phyloP scores from a whole-genome alignment of 805 yeast species.

The Komagataella pseudopastoris region DNA sequence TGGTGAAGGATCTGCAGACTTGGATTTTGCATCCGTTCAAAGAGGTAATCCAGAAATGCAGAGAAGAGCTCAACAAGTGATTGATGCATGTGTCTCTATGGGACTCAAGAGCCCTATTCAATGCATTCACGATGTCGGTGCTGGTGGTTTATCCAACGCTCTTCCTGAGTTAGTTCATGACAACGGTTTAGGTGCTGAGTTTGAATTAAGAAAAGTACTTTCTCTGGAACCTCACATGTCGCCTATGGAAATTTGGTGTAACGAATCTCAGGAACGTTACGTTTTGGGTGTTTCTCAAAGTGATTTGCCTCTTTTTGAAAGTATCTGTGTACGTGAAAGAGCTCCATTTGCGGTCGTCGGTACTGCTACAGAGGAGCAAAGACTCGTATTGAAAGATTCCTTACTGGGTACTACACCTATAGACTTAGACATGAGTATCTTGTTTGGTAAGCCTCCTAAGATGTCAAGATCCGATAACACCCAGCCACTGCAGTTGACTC shows the following conservation, averaged over 20 bases:
- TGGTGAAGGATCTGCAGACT: constrained; percentile 90
- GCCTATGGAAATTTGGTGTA: constrained; percentile 99
- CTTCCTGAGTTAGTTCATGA: constrained; percentile 96
- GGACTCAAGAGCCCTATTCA: constrained; percentile 72
- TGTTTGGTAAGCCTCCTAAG: constrained; percentile 96
- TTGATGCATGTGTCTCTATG: constrained; percentile 81
- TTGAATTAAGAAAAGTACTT: constrained; percentile 82
- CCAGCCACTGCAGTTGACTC: constrained; percentile 36
- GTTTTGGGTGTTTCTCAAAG: constrained; percentile 84
- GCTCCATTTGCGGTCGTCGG: constrained; percentile 96
- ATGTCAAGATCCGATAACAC: constrained; percentile 69
- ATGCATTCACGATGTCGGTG: constrained; percentile 97
- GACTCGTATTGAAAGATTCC: constrained; percentile 69
- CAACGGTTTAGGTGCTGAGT: constrained; percentile 86
- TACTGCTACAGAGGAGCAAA: constrained; percentile 76
- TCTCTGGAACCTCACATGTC: constrained; percentile 96
- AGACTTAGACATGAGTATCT: constrained; percentile 86
- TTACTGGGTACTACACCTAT: constrained; percentile 76
- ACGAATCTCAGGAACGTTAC: constrained; percentile 97
- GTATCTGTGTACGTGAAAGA: constrained; percentile 87
- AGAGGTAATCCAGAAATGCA: constrained; percentile 99
- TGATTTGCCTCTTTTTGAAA: constrained; percentile 57
- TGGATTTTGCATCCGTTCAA: constrained; percentile 98
- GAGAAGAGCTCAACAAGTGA: constrained; percentile 97
- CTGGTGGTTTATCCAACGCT: constrained; percentile 97